A percentile compares a stretch with the other conserved stretches of the same genome.
Conservation (phyloP, 805 yeast species). For the Suhomyces kilbournensis region DNA sequence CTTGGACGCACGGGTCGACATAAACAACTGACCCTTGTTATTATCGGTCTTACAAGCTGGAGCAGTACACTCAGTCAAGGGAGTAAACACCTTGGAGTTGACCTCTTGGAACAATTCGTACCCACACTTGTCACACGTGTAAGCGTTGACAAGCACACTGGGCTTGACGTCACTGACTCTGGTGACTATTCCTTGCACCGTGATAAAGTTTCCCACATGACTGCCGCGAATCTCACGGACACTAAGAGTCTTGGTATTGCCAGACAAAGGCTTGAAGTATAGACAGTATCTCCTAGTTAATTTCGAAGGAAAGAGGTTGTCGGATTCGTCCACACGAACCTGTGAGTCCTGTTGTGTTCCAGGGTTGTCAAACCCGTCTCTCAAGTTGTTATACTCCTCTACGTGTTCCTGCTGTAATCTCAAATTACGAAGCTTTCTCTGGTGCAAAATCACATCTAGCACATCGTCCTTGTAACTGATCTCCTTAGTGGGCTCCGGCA, state of each 20-base stretch:
- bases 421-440: conserved; percentile 79
- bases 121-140: conserved; percentile 97
- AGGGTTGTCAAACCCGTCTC: conserved; percentile 32
- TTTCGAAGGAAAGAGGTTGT: conserved; percentile 74
- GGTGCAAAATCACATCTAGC: conserved; percentile 87
- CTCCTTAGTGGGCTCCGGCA: conserved; percentile 86
- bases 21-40: conserved; percentile 82
- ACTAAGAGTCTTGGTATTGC: conserved; percentile 59
- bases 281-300: conserved; percentile 82
- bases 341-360: conserved; percentile 13
- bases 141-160: conserved; percentile 83
- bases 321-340: conserved; percentile 13
- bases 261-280: conserved; percentile 78
- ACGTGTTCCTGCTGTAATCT: conserved; percentile 65
- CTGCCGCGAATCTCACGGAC: conserved; percentile 88
- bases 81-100: conserved; percentile 75
- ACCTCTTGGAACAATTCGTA: conserved; percentile 96
- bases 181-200: conserved; percentile 91
- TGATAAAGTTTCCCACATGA: conserved; percentile 80
- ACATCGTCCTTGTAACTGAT: conserved; percentile 83
- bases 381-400: conserved; percentile 52
- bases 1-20: conserved; percentile 94
- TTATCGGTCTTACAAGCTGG: conserved; percentile 73
- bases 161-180: conserved; percentile 97
- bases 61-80: conserved; percentile 85